Base-by-base conservation (phyloP, 495 filamentous ascomycete species). In the Pyronema omphalodes region DNA sequence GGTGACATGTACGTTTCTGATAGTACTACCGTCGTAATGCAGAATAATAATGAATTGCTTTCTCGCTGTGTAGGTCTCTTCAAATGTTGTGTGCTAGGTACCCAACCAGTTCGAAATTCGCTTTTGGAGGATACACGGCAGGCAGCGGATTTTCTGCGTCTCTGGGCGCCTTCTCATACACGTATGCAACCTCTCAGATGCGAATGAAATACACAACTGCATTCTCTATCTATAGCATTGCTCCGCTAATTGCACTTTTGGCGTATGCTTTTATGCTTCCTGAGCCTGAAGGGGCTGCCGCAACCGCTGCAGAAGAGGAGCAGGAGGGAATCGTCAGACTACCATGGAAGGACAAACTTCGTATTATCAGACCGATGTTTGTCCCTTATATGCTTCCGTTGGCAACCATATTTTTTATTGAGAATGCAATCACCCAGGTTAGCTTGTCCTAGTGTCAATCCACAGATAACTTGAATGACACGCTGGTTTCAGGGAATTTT, bases 1-100 rank as follows among this genome's bases (percentile, higher is more conserved):
- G 60, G 60, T 36, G 57, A 60, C 49, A 59, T 57, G 57, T 59
- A 34, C 12, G 54, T 49, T 29, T 37, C 44, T 29, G 9, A 23
- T 47, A 3, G 7, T 17, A 19, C 9, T 47, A 19, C 17, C 44
- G 9, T 39, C 37, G 8, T 7, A 3, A 11, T 29, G 36, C 33
- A 41, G 15, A 17, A 9, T 8, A 14, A 35, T 52, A 15, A 39
- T 51, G 9, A 50, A 4, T 29, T 12, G 19, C 8, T 9, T 14
- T 29, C 5, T 29, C 23, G 1, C 23, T 29, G 43, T 12, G 23
- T 6, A 58, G 55, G 58, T 58, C 59, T 9, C 51, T 61, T 7
- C 40, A 56, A 6, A 58, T 60, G 46, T 44, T 61, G 5, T 58
- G 49, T 15, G 51, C 59, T 8, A 53, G 51, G 5, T 59, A 54